These are phyloP conservation scores for Mycena crocata DNA, from an alignment of 768 basidiomycete genomes.

Conservation along the genomic window DNA sequence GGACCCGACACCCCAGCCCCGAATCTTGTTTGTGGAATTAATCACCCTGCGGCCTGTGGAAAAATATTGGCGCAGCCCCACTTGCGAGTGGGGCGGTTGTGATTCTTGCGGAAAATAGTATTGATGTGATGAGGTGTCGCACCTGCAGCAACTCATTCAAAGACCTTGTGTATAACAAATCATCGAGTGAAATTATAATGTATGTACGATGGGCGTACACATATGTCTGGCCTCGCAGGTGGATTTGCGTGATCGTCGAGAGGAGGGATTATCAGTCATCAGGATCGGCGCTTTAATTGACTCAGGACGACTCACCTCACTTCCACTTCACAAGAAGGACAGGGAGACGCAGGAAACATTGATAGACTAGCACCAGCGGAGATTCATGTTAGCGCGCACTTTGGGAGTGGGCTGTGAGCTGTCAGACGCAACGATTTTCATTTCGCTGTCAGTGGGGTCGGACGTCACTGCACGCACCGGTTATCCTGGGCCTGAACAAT, in stretches of 20 bases:
- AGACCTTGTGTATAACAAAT: not conserved
- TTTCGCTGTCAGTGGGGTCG: not conserved
- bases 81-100: not conserved
- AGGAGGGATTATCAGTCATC: not conserved
- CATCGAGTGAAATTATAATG: constrained; percentile 1
- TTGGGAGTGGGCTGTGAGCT: not conserved
- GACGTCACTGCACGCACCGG: not conserved
- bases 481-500: not conserved
- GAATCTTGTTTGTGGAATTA: not conserved
- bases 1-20: not conserved
- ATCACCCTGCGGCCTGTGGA: not conserved
- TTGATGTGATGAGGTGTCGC: constrained; percentile 14
- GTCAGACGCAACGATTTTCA: not conserved
- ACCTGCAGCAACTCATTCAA: not conserved
- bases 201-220: not conserved
- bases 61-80: not conserved
- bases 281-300: not conserved
- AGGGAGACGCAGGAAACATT: not conserved
- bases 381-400: not conserved
- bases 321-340: not conserved
- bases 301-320: not conserved
- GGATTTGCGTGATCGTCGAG: not conserved
- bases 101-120: not conserved
- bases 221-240: not conserved
- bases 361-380: not conserved